phyloP scores from a whole-genome alignment of 2,329 filamentous ascomycete genomes.

The Fragosphaeria purpurea region DNA sequence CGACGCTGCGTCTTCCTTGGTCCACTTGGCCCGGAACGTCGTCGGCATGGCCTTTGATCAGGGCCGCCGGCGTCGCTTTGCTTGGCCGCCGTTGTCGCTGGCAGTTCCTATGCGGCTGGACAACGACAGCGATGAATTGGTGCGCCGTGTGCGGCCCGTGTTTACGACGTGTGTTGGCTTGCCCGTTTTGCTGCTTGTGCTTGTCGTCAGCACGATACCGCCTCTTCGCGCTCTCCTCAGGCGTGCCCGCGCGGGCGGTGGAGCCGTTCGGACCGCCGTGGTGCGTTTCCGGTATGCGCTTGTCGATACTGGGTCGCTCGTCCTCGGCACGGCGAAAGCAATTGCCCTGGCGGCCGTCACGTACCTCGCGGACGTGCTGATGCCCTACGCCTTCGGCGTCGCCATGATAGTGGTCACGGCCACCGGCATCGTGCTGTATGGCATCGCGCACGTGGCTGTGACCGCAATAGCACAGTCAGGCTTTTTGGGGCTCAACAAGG shows the following conservation, averaged over 20 bases:
- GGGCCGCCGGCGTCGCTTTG: not conserved
- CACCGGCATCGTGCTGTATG: conserved; percentile 9
- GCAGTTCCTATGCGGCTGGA: not conserved
- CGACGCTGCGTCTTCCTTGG: no score
- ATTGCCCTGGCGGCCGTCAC: no score
- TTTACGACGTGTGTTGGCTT: not conserved
- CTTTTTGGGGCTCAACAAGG: conserved; percentile 8
- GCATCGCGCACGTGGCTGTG: conserved; percentile 8
- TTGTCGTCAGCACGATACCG: not conserved
- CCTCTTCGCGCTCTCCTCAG: no score
- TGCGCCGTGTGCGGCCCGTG: not conserved
- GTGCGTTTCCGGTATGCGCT: no score
- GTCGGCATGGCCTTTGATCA: conserved; percentile 7
- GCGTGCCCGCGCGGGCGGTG: no score
- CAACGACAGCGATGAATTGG: no score
- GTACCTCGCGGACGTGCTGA: no score
- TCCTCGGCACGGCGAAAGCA: no score
- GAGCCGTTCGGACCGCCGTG: no score
- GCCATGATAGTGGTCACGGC: conserved; percentile 6
- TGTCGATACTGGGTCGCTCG: no score
- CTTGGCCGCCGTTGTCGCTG: not conserved
- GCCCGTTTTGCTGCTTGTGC: not conserved
- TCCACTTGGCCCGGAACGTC: not conserved
- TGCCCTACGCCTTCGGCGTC: conserved; percentile 8
- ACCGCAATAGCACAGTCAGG: conserved; percentile 4